Conservation (phyloP, 805 yeast species). For the Kazachstania viticola region DNA sequence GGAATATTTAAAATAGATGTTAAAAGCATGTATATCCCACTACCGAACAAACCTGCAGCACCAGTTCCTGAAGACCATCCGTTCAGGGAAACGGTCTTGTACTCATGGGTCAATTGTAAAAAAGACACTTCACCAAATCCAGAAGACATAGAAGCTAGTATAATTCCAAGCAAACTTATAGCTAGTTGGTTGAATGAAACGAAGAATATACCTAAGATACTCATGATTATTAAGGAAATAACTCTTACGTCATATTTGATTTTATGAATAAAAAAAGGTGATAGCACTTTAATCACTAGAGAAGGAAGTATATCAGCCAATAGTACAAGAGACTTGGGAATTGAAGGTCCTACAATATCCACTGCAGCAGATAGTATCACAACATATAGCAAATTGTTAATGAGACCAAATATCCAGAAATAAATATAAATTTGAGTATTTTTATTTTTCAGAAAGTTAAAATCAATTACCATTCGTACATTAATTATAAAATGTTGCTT, state of each 20-base stretch:
- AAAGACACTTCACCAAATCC: slow-evolving; percentile 90
- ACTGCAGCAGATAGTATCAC: slow-evolving; percentile 87
- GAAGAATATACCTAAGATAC: slow-evolving; percentile 63
- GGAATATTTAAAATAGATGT: slow-evolving; percentile 57
- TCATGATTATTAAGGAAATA: slow-evolving; percentile 40
- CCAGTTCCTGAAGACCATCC: slow-evolving; percentile 97
- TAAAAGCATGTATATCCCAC: slow-evolving; percentile 54
- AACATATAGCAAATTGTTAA: slow-evolving; percentile 83
- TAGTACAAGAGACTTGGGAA: slow-evolving; percentile 79
- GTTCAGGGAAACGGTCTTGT: slow-evolving; percentile 46
- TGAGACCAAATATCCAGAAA: slow-evolving; percentile 75
- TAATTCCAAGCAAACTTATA: slow-evolving; percentile 47
- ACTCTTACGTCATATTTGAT: slow-evolving; percentile 51
- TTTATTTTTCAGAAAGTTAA: no score
- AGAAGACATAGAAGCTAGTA: slow-evolving; percentile 69
- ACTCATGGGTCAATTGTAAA: slow-evolving; percentile 74
- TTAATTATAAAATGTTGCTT: no score
- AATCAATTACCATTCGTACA: no score
- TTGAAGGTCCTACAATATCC: slow-evolving; percentile 71
- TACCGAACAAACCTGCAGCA: slow-evolving; percentile 84
- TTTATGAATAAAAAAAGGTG: slow-evolving; percentile 70
- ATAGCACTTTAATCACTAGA: slow-evolving; percentile 51
- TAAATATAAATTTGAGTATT: no score
- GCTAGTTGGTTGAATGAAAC: slow-evolving; percentile 30
- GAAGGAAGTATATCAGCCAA: slow-evolving; percentile 84